phyloP scores from a whole-genome alignment of 345 rosid genomes.

The Nasturtium officinale region DNA sequence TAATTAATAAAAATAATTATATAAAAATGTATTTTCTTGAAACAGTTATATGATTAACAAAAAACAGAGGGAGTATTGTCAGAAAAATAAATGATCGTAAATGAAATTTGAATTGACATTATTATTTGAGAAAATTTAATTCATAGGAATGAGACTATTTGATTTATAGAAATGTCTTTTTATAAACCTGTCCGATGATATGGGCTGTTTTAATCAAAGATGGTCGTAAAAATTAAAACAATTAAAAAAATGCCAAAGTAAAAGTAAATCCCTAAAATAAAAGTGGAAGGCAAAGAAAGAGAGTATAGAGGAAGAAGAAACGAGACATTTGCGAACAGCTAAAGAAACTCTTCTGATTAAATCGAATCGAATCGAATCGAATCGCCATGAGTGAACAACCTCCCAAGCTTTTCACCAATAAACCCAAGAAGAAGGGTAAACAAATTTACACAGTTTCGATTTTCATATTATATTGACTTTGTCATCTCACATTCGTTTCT shows the following conservation, averaged over 20 bases:
- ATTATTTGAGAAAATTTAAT: neutral
- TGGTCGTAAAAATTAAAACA: neutral
- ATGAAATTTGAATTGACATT: no score
- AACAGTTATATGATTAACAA: no score
- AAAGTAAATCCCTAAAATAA: neutral
- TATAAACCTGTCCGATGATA: neutral
- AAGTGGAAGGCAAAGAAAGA: neutral
- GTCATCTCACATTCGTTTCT: slow-evolving; percentile 31
- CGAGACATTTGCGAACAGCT: neutral
- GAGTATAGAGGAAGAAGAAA: slow-evolving; percentile 10
- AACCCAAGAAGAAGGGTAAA: slow-evolving; percentile 74
- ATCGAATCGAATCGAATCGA: no score
- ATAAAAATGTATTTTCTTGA: no score
- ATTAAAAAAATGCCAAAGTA: no score
- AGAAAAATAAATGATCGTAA: neutral
- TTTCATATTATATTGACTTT: no score
- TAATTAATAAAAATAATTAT: no score
- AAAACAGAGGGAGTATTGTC: neutral
- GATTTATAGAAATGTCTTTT: neutral
- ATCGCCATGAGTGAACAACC: slow-evolving; percentile 58
- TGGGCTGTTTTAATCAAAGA: no score
- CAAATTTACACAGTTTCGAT: no score
- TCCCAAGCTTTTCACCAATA: slow-evolving; percentile 73
- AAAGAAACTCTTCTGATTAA: no score
- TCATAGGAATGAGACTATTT: neutral